A percentile compares a stretch with the other conserved stretches of the same genome.
phyloP scores from a whole-genome alignment of 768 basidiomycete genomes.

The Exidia glandulosa region DNA sequence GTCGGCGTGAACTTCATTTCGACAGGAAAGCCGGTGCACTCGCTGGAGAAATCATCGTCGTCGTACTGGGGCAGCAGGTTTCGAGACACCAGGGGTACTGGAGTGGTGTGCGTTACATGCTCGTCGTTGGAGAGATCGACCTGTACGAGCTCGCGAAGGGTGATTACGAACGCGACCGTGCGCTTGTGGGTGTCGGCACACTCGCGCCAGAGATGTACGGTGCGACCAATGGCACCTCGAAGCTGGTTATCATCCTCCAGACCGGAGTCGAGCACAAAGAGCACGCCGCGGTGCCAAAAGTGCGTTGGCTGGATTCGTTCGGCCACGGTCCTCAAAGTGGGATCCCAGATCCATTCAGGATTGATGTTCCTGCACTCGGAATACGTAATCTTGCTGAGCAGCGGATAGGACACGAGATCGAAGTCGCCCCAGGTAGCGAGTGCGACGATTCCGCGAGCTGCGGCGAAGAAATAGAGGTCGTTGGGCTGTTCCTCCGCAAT shows the following conservation, averaged over 20 bases:
- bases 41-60: not conserved
- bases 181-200: not conserved
- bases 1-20: not conserved
- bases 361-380: not conserved
- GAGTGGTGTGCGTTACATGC: not conserved
- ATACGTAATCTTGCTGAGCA: not conserved
- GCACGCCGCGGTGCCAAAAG: not conserved
- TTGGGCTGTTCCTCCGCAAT: not conserved
- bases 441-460: not conserved
- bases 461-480: not conserved
- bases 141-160: not conserved
- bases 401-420: not conserved
- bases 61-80: too few relatives aligned
- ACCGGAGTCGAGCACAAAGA: not conserved
- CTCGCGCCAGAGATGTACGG: not conserved
- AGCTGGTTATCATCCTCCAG: not conserved
- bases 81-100: too few relatives aligned
- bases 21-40: not conserved
- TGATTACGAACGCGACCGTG: not conserved
- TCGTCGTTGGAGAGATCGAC: not conserved
- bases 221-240: not conserved
- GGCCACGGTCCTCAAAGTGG: not conserved
- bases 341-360: not conserved
- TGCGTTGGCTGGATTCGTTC: too few relatives aligned
- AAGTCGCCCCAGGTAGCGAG: not conserved